phyloP scores from a whole-genome alignment of 2,329 filamentous ascomycete species.

The Ophiostoma populinum region DNA sequence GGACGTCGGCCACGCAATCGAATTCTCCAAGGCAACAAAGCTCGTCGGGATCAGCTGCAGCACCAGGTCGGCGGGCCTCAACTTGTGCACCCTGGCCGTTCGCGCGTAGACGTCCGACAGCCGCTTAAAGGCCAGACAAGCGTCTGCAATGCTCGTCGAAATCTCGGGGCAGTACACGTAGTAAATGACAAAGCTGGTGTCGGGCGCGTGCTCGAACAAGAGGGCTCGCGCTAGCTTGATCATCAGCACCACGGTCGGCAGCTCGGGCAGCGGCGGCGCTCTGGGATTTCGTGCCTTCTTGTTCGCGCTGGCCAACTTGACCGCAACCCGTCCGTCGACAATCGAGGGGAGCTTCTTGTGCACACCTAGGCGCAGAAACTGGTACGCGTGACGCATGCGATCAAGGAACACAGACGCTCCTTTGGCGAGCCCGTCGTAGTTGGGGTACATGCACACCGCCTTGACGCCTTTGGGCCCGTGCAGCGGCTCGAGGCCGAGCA shows the following conservation, averaged over 20 bases:
- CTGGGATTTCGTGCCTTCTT: neutral
- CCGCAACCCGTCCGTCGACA: conserved; percentile 30
- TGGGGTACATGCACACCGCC: conserved; percentile 53
- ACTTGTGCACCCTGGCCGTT: conserved; percentile 15
- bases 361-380: conserved; percentile 53
- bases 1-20: conserved; percentile 44
- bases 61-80: conserved; percentile 47
- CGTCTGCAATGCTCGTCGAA: conserved; percentile 44
- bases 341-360: conserved; percentile 35
- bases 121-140: conserved; percentile 56
- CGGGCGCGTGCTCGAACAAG: conserved; percentile 22
- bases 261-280: conserved; percentile 21
- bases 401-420: conserved; percentile 47
- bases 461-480: conserved; percentile 55
- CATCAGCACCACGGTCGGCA: conserved; percentile 30
- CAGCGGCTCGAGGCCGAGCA: conserved; percentile 54
- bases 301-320: conserved; percentile 17
- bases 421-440: conserved; percentile 42
- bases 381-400: conserved; percentile 53
- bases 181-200: conserved; percentile 56
- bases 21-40: conserved; percentile 45
- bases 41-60: conserved; percentile 58
- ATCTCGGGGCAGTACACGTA: conserved; percentile 53
- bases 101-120: conserved; percentile 49
- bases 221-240: conserved; percentile 30